phyloP scores from a whole-genome alignment of 208 protist species.

The Acanthamoeba triangularis region DNA sequence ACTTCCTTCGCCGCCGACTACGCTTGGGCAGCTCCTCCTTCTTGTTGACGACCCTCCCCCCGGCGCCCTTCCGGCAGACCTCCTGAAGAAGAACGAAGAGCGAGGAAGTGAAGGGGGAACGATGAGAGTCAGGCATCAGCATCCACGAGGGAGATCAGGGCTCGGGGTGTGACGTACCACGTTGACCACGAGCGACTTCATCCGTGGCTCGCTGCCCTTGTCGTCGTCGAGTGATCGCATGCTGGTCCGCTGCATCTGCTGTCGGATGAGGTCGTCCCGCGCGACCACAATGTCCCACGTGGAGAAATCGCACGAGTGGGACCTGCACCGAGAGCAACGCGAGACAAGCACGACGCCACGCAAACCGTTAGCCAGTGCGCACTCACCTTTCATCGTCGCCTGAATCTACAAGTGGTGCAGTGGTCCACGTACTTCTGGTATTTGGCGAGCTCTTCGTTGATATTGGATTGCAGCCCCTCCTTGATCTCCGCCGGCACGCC shows the following conservation, averaged over 20 bases:
- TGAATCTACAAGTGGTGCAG: neutral
- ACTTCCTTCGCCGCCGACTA: neutral
- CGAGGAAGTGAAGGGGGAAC: neutral
- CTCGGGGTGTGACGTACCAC: neutral
- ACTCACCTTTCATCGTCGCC: neutral
- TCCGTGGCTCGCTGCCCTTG: neutral
- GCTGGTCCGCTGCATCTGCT: neutral
- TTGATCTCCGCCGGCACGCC: constrained; percentile 37
- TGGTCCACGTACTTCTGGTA: neutral
- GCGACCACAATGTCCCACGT: constrained; percentile 17
- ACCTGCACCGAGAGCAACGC: neutral
- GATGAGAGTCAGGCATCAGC: neutral
- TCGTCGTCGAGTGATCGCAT: neutral
- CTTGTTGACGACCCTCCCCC: neutral
- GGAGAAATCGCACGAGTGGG: constrained; percentile 20
- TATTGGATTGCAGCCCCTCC: neutral
- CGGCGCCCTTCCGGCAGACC: neutral
- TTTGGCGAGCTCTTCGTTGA: constrained; percentile 34
- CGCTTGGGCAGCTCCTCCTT: constrained; percentile 33
- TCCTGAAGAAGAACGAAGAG: neutral
- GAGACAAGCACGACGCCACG: too few species aligned
- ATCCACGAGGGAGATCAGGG: neutral
- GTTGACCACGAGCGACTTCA: constrained; percentile 59
- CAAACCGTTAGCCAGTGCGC: neutral
- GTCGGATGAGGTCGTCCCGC: constrained; percentile 25